phyloP scores from a whole-genome alignment of 1,284 basidiomycete genomes.

The Ustilago esculenta region DNA sequence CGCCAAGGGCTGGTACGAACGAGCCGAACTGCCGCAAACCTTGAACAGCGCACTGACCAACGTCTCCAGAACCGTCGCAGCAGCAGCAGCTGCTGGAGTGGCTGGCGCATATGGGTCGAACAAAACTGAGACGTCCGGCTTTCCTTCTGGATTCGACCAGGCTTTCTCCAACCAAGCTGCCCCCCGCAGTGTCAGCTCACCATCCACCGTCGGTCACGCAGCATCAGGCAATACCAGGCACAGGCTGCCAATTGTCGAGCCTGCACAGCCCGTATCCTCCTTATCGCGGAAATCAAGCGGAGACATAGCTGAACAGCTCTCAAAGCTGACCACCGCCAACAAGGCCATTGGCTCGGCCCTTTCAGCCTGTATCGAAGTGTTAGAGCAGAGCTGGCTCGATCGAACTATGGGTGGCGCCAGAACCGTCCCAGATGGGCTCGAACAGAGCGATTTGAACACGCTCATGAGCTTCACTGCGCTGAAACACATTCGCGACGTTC shows the following conservation, averaged over 20 bases:
- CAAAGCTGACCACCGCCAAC: conserved; percentile 37
- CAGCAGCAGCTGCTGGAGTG: conserved; percentile 31
- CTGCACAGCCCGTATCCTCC: background rate
- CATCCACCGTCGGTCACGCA: conserved; percentile 25
- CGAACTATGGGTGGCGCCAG: background rate
- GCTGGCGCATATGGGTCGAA: conserved; percentile 19
- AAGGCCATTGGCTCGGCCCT: conserved; percentile 48
- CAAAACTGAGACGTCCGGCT: conserved; percentile 23
- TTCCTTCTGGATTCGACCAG: conserved; percentile 41
- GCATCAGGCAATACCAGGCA: conserved; percentile 7
- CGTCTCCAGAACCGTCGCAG: conserved; percentile 49
- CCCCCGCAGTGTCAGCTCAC: conserved; percentile 2
- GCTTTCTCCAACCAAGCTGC: conserved; percentile 25
- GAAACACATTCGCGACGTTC: conserved; percentile 59
- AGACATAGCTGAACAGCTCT: conserved; percentile 17
- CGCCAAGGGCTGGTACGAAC: conserved; percentile 56
- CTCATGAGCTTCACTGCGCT: conserved; percentile 56
- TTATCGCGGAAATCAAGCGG: background rate
- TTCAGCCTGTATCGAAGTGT: conserved; percentile 35
- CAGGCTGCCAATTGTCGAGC: background rate
- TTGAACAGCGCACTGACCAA: conserved; percentile 50
- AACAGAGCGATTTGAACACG: conserved; percentile 33
- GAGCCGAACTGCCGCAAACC: conserved; percentile 43
- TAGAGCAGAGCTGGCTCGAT: conserved; percentile 43
- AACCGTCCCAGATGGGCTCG: conserved; percentile 4